Conservation (phyloP, 2,329 filamentous ascomycete species). For the Pestalotiopsis sp. region DNA sequence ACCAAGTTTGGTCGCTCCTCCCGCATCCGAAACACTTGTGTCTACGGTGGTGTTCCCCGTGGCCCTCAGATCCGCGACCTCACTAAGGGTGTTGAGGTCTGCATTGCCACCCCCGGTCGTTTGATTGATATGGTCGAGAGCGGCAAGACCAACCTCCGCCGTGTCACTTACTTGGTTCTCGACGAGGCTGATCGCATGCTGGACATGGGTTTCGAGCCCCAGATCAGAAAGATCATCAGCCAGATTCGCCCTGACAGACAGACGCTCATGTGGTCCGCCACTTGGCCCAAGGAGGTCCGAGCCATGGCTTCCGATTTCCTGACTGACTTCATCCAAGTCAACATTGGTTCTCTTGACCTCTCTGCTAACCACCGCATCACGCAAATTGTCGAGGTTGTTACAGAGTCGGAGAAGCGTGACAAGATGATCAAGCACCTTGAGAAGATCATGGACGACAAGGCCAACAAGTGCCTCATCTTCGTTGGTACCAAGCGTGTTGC, state of each 20-base stretch:
- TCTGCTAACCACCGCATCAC: slow-evolving; percentile 98
- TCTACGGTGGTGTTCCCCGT: slow-evolving; percentile 98
- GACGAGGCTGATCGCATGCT: slow-evolving; percentile 99
- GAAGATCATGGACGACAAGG: slow-evolving; percentile 95
- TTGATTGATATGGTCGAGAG: slow-evolving; percentile 98
- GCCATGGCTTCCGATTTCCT: slow-evolving; percentile 89
- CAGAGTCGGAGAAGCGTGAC: slow-evolving; percentile 96
- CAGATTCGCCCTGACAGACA: slow-evolving; percentile 98
- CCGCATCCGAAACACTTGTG: slow-evolving; percentile 96
- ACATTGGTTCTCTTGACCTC: slow-evolving; percentile 94
- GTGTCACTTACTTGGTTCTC: slow-evolving; percentile 96
- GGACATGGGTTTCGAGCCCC: slow-evolving; percentile 99
- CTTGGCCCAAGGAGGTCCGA: slow-evolving; percentile 98
- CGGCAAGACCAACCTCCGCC: slow-evolving; percentile 96
- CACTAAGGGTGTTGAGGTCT: slow-evolving; percentile 93
- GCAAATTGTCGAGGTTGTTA: slow-evolving; percentile 95
- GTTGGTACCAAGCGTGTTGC: slow-evolving; percentile 93
- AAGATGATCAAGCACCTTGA: slow-evolving; percentile 97
- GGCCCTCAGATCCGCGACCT: slow-evolving; percentile 96
- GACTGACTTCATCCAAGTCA: slow-evolving; percentile 97
- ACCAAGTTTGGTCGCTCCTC: slow-evolving; percentile 98
- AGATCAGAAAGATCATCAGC: slow-evolving; percentile 97
- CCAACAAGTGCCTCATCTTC: slow-evolving; percentile 95
- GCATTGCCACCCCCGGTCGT: slow-evolving; percentile 96
- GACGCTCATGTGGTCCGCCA: slow-evolving; percentile 99